phyloP scores from a whole-genome alignment of 208 protist genomes.

The Leishmania braziliensis region DNA sequence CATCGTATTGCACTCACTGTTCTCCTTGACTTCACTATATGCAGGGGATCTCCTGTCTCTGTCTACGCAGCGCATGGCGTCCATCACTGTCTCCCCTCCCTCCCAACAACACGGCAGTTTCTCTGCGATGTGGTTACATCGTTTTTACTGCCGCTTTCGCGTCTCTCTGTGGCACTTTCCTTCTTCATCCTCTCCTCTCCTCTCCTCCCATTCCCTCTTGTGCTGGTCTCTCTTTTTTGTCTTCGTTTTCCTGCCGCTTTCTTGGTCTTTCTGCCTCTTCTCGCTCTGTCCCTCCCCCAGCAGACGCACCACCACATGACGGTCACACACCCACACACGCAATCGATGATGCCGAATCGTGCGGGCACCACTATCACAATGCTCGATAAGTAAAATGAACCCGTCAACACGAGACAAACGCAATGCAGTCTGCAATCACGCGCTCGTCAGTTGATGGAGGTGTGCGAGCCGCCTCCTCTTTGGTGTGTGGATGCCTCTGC shows the following conservation, averaged over 20 bases:
- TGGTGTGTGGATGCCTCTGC: neutral
- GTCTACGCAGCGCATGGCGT: neutral
- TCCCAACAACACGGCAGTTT: neutral
- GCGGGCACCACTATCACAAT: no score
- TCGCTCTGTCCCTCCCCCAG: neutral
- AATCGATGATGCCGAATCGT: neutral
- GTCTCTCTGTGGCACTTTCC: neutral
- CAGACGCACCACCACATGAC: neutral
- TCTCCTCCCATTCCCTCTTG: neutral
- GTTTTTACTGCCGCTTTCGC: neutral
- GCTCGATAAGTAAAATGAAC: neutral
- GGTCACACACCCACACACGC: neutral
- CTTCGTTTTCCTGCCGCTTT: neutral
- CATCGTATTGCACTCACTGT: neutral
- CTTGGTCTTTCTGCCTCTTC: neutral
- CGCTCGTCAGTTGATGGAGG: neutral
- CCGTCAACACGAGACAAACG: neutral
- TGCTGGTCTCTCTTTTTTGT: neutral
- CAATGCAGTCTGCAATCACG: neutral
- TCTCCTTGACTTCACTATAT: neutral
- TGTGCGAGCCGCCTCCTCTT: neutral
- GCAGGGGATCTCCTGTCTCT: neutral
- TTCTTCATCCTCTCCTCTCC: neutral
- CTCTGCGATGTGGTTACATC: neutral
- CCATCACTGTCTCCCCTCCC: neutral